These are phyloP conservation scores for Leptographium galeiforme DNA, from an alignment of 2,329 filamentous ascomycete genomes.

Conservation along the genomic window DNA sequence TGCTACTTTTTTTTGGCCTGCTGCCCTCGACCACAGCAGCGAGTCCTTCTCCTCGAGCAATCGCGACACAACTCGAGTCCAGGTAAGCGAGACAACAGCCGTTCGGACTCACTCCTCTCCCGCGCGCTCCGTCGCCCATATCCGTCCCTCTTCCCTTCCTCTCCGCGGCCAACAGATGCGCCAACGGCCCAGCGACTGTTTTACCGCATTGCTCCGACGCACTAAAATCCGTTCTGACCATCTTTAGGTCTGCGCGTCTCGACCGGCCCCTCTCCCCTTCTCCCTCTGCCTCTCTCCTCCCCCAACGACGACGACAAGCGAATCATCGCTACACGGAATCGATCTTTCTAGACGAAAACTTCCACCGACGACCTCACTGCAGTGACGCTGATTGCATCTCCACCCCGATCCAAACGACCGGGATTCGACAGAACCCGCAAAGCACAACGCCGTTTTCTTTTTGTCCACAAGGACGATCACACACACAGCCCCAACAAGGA, in stretches of 20 bases:
- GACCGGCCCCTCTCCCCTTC: background rate
- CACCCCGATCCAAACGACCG: background rate
- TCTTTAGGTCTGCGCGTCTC: background rate
- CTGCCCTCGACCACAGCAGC: background rate
- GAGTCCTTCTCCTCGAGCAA: background rate
- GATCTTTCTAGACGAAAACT: background rate
- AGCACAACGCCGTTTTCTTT: background rate
- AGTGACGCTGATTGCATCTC: background rate
- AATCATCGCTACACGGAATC: background rate
- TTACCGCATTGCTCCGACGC: background rate
- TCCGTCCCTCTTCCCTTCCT: background rate
- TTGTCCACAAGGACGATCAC: background rate
- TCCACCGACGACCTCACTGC: background rate
- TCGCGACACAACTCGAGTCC: background rate
- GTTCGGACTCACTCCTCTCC: too few relatives aligned
- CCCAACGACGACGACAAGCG: background rate
- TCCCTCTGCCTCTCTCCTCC: background rate
- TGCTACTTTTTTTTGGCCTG: background rate
- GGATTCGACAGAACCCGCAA: background rate
- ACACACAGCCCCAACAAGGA: too few relatives aligned
- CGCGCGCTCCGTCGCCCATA: background rate
- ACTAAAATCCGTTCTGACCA: background rate
- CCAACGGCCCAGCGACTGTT: background rate
- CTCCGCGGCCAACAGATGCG: background rate
- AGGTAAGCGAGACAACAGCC: background rate